Percentiles rank a stretch among this genome's conserved stretches.
Conservation (phyloP, 805 yeast genomes). For the Naumovozyma baii region DNA sequence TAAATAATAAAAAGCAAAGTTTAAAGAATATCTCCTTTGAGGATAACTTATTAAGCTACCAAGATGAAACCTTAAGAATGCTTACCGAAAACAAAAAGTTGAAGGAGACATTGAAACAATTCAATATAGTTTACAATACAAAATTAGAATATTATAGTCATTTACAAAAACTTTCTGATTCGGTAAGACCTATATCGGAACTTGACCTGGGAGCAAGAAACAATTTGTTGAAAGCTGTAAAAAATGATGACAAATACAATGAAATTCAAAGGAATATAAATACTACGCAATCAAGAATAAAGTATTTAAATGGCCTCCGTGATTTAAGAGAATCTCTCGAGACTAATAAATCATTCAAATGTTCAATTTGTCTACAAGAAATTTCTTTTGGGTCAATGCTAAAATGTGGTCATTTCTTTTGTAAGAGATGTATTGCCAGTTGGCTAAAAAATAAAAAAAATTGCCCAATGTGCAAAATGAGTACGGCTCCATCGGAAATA, state of each 20-base stretch:
- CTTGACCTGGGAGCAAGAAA: constrained; percentile 13
- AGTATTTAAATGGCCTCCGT: constrained; percentile 40
- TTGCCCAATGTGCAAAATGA: constrained; percentile 78
- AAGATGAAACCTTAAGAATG: constrained; percentile 12
- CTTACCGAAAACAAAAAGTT: constrained; percentile 19
- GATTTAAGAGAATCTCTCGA: constrained; percentile 20
- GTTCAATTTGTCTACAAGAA: constrained; percentile 69
- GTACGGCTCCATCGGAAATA: constrained; percentile 40
- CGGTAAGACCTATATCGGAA: constrained; percentile 45
- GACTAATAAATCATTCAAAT: constrained; percentile 33
- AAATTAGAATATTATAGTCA: constrained; percentile 75
- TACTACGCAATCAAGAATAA: constrained; percentile 34
- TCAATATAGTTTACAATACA: constrained; percentile 65
- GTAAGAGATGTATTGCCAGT: constrained; percentile 64
- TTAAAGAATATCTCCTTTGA: constrained; percentile 13
- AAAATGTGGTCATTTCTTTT: constrained; percentile 86
- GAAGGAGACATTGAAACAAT: constrained; percentile 38
- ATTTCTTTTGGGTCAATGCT: constrained; percentile 73
- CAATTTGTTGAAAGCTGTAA: constrained; percentile 15
- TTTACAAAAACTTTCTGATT: constrained; percentile 78
- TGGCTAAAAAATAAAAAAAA: constrained; percentile 53
- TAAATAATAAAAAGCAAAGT: constrained; percentile 4
- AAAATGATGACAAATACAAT: constrained; percentile 14
- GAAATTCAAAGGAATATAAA: constrained; percentile 18
- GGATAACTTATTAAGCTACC: constrained; percentile 19